Base-by-base conservation (phyloP, 2,329 filamentous ascomycete species). In the Colletotrichum scovillei region DNA sequence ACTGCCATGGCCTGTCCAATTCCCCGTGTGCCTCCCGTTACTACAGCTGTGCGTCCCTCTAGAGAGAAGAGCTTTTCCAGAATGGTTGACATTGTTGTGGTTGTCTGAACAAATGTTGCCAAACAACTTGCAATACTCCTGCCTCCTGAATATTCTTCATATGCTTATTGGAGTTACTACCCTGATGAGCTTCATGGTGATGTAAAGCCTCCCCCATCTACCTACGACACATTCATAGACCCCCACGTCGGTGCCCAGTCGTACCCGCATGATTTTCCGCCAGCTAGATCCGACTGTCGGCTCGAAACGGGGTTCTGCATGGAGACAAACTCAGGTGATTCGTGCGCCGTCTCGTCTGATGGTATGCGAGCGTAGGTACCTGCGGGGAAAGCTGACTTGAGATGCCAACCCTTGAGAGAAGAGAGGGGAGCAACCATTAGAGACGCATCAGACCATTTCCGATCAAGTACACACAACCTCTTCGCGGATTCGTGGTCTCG, bases 1-100 rank as follows among this genome's bases (percentile, higher is more conserved):
- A 75, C 19, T 26, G 75, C 74, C 77, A 78, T 78, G 28, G 76
- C 69, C 62, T 77, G 76, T n/a, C 76, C 77, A 8, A 78, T 76
- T 16, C 77, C 76, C 16, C 77, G 49, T 6, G 77, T 78, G 12
- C 76, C 75, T 22, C 77, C 75, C 19, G 76, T 78, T 7, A 78
- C 65, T n/a, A 77, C 71, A 19, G 76, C 76, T 49, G 67, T 64
- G 28, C 65, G 71, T 68, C 76, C 76, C 5, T 74, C 14, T 30
- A 77, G 69, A 4, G 74, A 74, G 63, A 78, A 78, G 14, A 77
- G 72, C 59, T 71, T 74, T 53, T 76, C 73, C 7, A 77, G 26
- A 26, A 72, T 74, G 32, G 56, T 73, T 5, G 69, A 16, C 75
- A 76, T 76, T 16, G 52, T 53, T 5, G 16, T 1, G 19, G 2